Base-by-base conservation (phyloP, 2,329 filamentous ascomycete genomes). In the Calonectria pseudoreteaudii region DNA sequence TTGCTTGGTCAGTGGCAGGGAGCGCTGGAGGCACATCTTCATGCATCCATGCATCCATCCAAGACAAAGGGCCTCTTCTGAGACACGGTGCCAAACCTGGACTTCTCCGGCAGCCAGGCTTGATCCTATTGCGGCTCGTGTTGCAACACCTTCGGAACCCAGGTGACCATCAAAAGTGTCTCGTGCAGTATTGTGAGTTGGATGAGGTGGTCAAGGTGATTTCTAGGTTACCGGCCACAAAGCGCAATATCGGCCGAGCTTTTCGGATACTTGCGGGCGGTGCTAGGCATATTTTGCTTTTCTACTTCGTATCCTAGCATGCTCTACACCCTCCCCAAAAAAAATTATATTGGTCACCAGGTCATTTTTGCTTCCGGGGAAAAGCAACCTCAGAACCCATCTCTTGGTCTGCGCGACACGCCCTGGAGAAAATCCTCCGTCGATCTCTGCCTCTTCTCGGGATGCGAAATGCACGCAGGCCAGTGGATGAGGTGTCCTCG, bases 401-500 rank as follows among this genome's bases (percentile, higher is more conserved):
- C 78, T 64, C 79, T 74, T 53, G 73, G 74, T 62, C 79, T 73
- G 23, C 72, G 74, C 41, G 77, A 53, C 38, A 76, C 68, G 6
- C 70, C 58, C 60, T 80, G 77, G 56, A 79, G 71, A 23, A 80
- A 60, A 10, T 70, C 76, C 31, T 80, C 79, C 23, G 80, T 75
- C 47, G 78, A 73, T 60, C 65, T 71, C 44, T 80, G 78, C 36
- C 78, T 70, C 70, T 80, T 80, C 58, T 80, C 79, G 10, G 75
- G 69, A 18, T 70, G 71, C 14, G 79, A 79, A 18, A 81, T 78
- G 75, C 79, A 81, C 28, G 74, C 71, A 14, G 79, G 79, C 75
- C 78, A 76, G 74, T 85, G 83, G 34, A 84, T 79, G 56, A 85
- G 77, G 74, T 85, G 83, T 3, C 83, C 83, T 31, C 84, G 77